These are phyloP conservation scores for Senna tora DNA, from an alignment of 306 rosid genomes.

Conservation along the genomic window DNA sequence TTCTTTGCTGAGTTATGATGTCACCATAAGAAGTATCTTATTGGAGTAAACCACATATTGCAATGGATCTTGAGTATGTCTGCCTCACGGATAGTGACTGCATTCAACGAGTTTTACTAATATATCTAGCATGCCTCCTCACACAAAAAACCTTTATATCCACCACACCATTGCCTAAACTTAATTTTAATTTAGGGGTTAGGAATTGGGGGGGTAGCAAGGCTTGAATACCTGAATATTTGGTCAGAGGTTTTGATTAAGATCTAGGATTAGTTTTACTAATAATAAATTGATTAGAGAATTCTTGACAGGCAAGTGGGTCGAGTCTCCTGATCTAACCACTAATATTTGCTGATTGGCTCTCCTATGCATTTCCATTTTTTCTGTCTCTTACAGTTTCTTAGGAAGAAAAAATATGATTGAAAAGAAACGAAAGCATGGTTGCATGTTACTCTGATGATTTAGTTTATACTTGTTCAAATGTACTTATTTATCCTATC, in stretches of 20 bases:
- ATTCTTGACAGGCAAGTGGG: slow-evolving; percentile 1
- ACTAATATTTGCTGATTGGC: background rate
- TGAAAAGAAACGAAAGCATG: background rate
- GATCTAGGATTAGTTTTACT: background rate
- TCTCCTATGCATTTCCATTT: slow-evolving; percentile 5
- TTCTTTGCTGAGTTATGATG: slow-evolving; percentile 9
- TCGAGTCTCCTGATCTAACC: slow-evolving; percentile 22
- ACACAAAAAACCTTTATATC: background rate
- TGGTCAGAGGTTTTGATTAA: background rate
- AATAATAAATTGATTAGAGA: slow-evolving; percentile 9
- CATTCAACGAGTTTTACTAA: background rate
- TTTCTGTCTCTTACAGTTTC: background rate
- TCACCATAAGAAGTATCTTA: background rate
- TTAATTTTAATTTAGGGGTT: background rate
- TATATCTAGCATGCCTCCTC: background rate
- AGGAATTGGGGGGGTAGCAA: background rate
- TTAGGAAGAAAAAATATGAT: slow-evolving; percentile 8
- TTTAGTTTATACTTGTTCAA: slow-evolving; percentile 35
- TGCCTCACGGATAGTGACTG: slow-evolving; percentile 11
- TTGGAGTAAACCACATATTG: background rate
- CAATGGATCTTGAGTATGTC: slow-evolving; percentile 11
- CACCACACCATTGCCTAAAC: background rate
- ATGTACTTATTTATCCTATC: slow-evolving; percentile 34
- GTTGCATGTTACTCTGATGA: slow-evolving; percentile 23
- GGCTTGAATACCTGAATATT: background rate